A percentile compares a stretch with the other conserved stretches of the same genome.
Evolutionary conservation across 73 alveolate species (phyloP).

Genomic region (Halteria grandinella): DNA sequence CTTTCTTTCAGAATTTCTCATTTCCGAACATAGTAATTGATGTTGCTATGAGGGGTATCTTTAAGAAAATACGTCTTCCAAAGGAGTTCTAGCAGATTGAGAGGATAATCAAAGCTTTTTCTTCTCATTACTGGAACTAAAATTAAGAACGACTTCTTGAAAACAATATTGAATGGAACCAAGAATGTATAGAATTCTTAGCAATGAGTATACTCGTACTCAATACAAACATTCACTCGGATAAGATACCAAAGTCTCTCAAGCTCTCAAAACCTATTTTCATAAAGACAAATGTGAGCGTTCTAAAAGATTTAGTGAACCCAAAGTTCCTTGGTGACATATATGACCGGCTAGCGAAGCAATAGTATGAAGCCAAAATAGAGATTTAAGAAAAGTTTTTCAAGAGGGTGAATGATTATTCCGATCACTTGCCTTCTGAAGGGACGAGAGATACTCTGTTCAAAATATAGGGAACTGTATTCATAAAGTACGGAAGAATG

Average conservation of each 20-base stretch:
- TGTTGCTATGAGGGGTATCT: constrained; percentile 1
- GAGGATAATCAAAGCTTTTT: not conserved
- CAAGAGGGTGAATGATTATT: constrained; percentile 7
- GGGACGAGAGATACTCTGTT: not conserved
- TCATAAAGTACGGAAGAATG: constrained; percentile 20
- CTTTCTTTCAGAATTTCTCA: not conserved
- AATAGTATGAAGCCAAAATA: constrained; percentile 25
- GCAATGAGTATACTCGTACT: constrained; percentile 1
- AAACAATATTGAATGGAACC: constrained; percentile 9
- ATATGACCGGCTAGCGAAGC: not conserved
- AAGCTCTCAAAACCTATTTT: not conserved
- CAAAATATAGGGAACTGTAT: constrained; percentile 12
- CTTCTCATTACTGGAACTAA: constrained; percentile 10
- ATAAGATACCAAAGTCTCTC: not conserved
- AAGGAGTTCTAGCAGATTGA: constrained; percentile 16
- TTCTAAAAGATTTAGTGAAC: not conserved
- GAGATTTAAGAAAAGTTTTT: constrained; percentile 16
- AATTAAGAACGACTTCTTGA: not conserved
- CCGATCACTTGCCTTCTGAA: not conserved
- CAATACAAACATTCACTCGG: constrained; percentile 4
- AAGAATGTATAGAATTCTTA: not conserved
- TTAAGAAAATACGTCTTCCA: constrained; percentile 10
- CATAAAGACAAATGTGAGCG: not conserved
- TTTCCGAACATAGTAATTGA: constrained; percentile 2
- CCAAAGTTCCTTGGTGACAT: not conserved